Conservation (phyloP, 108 stramenopile genomes). For the Nitzschia sp. region DNA sequence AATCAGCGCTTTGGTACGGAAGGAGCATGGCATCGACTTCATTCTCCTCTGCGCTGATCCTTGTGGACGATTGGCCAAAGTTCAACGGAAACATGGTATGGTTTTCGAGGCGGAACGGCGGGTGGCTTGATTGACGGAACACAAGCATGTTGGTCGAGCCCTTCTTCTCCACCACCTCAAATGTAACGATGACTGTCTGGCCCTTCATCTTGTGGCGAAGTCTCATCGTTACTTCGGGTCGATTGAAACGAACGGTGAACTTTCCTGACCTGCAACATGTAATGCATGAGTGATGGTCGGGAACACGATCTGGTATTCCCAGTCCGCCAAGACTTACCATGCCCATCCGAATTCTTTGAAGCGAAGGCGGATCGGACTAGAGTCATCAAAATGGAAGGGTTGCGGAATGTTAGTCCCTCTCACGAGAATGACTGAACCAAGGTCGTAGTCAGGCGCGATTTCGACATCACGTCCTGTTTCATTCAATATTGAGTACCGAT, state of each 20-base stretch:
- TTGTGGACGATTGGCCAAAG: slow-evolving; percentile 44
- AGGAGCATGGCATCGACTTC: slow-evolving; percentile 49
- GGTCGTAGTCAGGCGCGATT: slow-evolving; percentile 34
- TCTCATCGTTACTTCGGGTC: slow-evolving; percentile 59
- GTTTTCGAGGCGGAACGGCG: slow-evolving; percentile 72
- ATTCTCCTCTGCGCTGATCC: slow-evolving; percentile 15
- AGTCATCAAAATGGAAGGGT: slow-evolving; percentile 72
- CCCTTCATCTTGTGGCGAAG: slow-evolving; percentile 59
- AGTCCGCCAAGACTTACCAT: slow-evolving; percentile 32
- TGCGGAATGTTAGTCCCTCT: slow-evolving; percentile 30
- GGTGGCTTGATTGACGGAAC: slow-evolving; percentile 46
- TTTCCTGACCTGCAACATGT: slow-evolving; percentile 36
- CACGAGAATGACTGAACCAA: slow-evolving; percentile 27
- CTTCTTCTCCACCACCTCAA: slow-evolving; percentile 40
- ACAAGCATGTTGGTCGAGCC: slow-evolving; percentile 41
- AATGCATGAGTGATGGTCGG: slow-evolving; percentile 1
- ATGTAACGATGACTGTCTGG: slow-evolving; percentile 46
- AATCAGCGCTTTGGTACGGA: slow-evolving; percentile 61
- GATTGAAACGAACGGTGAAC: slow-evolving; percentile 43
- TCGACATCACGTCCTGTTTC: slow-evolving; percentile 65
- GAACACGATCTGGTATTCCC: too few relatives aligned
- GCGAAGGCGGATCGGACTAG: slow-evolving; percentile 50
- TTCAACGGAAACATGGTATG: slow-evolving; percentile 54
- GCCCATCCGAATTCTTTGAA: slow-evolving; percentile 70
- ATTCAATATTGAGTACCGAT: slow-evolving; percentile 56